Conservation (phyloP, 202 grass and related monocot genomes). For the Sporobolus alterniflorus region DNA sequence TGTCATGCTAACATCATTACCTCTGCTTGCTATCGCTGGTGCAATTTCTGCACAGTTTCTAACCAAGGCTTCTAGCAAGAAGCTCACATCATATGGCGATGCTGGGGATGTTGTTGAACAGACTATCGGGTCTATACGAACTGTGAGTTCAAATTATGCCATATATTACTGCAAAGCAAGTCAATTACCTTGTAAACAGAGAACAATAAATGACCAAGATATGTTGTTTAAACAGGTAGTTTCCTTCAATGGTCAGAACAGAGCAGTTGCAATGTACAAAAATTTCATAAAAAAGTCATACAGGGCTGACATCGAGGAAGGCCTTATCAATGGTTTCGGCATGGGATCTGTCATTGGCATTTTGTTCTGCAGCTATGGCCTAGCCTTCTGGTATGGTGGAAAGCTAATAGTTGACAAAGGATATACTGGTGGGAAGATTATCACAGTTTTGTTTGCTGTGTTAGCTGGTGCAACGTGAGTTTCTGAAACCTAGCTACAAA, state of each 20-base stretch:
- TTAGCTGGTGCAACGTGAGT: constrained; percentile 81
- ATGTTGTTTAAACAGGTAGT: constrained; percentile 60
- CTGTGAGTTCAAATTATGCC: constrained; percentile 48
- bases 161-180: background rate
- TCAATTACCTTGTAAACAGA: background rate
- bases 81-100: constrained; percentile 54
- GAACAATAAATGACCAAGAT: constrained; percentile 6
- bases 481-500: constrained; percentile 22
- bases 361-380: constrained; percentile 70
- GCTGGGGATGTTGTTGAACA: constrained; percentile 73
- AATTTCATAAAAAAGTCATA: constrained; percentile 61
- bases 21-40: constrained; percentile 39
- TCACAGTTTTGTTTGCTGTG: constrained; percentile 70
- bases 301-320: constrained; percentile 65
- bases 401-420: constrained; percentile 71
- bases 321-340: constrained; percentile 61
- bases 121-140: constrained; percentile 74
- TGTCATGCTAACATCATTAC: constrained; percentile 74
- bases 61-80: constrained; percentile 52
- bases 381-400: constrained; percentile 86
- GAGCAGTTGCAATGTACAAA: constrained; percentile 68
- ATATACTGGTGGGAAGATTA: constrained; percentile 70
- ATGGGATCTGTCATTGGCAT: constrained; percentile 61
- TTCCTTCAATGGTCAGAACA: constrained; percentile 83
- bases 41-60: constrained; percentile 51